Evolutionary conservation across 805 yeast genomes (phyloP).

Genomic region (Saturnispora dispora): DNA sequence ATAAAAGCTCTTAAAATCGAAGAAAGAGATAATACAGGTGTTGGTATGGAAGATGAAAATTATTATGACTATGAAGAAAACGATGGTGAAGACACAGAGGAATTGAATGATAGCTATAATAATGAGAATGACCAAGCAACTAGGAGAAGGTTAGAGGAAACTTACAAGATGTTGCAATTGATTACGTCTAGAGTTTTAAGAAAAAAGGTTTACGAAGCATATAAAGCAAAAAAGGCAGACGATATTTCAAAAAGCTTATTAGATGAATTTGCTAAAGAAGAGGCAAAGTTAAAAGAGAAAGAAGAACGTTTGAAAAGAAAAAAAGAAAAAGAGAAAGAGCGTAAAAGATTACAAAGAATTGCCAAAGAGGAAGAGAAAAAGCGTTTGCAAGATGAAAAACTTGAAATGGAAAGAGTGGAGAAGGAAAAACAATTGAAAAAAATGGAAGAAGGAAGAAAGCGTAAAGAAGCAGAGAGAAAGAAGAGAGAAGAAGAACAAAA

Average conservation of each 20-base stretch:
- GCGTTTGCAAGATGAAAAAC: slow-evolving; percentile 38
- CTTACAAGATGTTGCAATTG: slow-evolving; percentile 69
- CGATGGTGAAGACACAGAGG: slow-evolving; percentile 18
- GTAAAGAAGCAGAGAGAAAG: slow-evolving; percentile 35
- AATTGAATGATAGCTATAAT: slow-evolving; percentile 31
- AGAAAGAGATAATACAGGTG: slow-evolving; percentile 11
- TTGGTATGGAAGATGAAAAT: slow-evolving; percentile 10
- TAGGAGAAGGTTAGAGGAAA: slow-evolving; percentile 61
- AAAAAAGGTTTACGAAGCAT: slow-evolving; percentile 63
- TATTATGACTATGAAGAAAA: slow-evolving; percentile 16
- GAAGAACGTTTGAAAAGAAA: slow-evolving; percentile 58
- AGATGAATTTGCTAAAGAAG: slow-evolving; percentile 65
- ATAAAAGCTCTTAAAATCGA: slow-evolving; percentile 7
- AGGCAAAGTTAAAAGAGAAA: slow-evolving; percentile 50
- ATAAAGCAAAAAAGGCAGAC: slow-evolving; percentile 71
- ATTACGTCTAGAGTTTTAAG: slow-evolving; percentile 74
- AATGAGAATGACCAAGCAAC: slow-evolving; percentile 43
- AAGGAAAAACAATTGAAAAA: slow-evolving; percentile 34
- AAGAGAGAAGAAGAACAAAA: slow-evolving; percentile 25
- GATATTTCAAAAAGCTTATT: slow-evolving; percentile 55
- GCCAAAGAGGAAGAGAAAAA: slow-evolving; percentile 56
- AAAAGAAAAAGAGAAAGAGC: slow-evolving; percentile 63
- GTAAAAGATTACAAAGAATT: slow-evolving; percentile 50
- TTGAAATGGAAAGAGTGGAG: slow-evolving; percentile 35
- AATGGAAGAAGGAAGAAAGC: slow-evolving; percentile 39